Evolutionary conservation across 192 early-diverging fungal genomes (phyloP), one percentile per base, ranked within the genome.

Genomic region (Gryganskiella cystojenkinii): DNA sequence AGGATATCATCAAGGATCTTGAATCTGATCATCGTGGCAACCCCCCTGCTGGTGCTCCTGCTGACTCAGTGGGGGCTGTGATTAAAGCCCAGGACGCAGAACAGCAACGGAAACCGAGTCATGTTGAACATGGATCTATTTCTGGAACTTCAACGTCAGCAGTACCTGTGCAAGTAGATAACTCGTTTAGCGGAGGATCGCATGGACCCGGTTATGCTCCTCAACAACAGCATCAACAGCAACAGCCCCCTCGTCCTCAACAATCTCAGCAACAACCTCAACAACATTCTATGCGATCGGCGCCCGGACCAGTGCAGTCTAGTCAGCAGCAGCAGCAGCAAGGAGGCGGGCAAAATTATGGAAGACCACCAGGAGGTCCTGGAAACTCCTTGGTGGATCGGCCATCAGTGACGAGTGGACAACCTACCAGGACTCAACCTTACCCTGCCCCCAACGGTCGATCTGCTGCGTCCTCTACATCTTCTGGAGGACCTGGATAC

Each of bases 281-380:
- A n/a, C n/a, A n/a, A n/a, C n/a, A n/a, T n/a, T n/a, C n/a, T n/a
- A n/a, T n/a, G n/a, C n/a, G n/a, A n/a, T n/a, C n/a, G n/a, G n/a
- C n/a, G n/a, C n/a, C n/a, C n/a, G n/a, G n/a, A n/a, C n/a, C n/a
- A n/a, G n/a, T n/a, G n/a, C n/a, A n/a, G 24, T 35, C 44, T 13
- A 47, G 4, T 3, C 59, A 61, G 2, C 59, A 47, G 19, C 44
- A 61, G 10, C 43, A 61, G 25, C 59, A 61, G 44, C 17, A 61
- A 13, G 2, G 19, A 47, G 4, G n/a, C n/a, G n/a, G n/a, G n/a
- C n/a, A n/a, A n/a, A n/a, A n/a, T n/a, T n/a, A n/a, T n/a, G n/a
- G n/a, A n/a, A n/a, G n/a, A n/a, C n/a, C n/a, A n/a, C n/a, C n/a
- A n/a, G n/a, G n/a, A n/a, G 19, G 19, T 13, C 22, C 47, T 13